Percentiles rank a stretch among this genome's conserved stretches.
Evolutionary conservation across 2,329 filamentous ascomycete genomes (phyloP).

Genomic region (Botrytis fragariae): DNA sequence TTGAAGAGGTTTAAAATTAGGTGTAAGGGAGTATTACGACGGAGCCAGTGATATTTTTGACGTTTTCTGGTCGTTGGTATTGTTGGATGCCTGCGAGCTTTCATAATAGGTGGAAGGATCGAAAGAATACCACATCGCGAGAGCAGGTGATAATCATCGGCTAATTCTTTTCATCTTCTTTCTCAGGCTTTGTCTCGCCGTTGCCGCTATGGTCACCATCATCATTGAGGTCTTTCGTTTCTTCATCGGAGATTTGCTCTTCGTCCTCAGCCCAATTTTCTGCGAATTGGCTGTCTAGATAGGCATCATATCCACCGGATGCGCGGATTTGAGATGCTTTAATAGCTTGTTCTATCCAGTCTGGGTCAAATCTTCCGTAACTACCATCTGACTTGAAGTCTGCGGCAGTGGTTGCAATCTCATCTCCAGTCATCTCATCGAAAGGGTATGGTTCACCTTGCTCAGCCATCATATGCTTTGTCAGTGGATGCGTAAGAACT

Average conservation of each 20-base stretch:
- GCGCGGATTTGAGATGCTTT: constrained; percentile 51
- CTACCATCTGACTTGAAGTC: constrained; percentile 55
- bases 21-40: too few relatives aligned
- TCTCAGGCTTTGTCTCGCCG: background rate
- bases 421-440: constrained; percentile 13
- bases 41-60: background rate
- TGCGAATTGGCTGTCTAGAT: constrained; percentile 51
- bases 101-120: background rate
- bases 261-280: constrained; percentile 27
- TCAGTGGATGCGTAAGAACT: background rate
- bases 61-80: background rate
- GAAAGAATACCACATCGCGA: background rate
- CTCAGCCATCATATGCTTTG: background rate
- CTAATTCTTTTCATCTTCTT: background rate
- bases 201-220: background rate
- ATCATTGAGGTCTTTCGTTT: background rate
- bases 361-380: constrained; percentile 54
- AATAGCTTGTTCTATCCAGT: constrained; percentile 55
- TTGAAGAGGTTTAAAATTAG: too few relatives aligned
- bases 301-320: constrained; percentile 55
- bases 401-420: constrained; percentile 51
- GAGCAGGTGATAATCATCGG: background rate
- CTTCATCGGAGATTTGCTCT: constrained; percentile 15
- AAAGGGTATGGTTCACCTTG: constrained; percentile 12
- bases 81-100: background rate